Base-by-base conservation (phyloP, 163 green algal genomes). In the Scenedesmus sp. region DNA sequence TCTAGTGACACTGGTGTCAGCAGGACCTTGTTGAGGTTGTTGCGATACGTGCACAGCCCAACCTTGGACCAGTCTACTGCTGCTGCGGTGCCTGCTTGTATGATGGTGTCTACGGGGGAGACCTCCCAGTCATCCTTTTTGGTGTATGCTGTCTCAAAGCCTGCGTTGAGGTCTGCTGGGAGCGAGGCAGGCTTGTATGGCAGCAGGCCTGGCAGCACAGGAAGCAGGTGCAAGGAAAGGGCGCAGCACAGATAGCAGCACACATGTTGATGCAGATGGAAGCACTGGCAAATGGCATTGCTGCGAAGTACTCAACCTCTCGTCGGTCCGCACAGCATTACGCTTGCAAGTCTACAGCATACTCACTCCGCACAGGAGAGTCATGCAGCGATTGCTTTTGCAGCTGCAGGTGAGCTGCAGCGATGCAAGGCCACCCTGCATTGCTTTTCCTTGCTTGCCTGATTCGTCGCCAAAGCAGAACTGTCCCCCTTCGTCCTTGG, bases 11-110 rank as follows among this genome's bases (percentile, higher is more conserved):
- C 94, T 83, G 1, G 87, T 70, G 90, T 92, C 62, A 90, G 66
- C n/a, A 93, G 81, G 0, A 96, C 81, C 88, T 96, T 96, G 88
- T 96, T 96, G 0, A 96, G 82, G 90, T 96, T 96, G 90, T 96
- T 96, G 6, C 94, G 86, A 55, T 90, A 96, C 0, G 94, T 94
- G 62, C 90, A 12, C 34, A 89, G 56, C 57, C 62, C 15, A 13
- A 93, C 90, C 23, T 85, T 16, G 5, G 64, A 55, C 88, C 67
- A 89, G 73, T 91, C 83, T 13, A 88, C 74, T 18, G 34, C 70
- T 60, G 60, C 82, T 23, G 8, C 26, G 8, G 16, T 55, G 26
- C 73, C 91, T 54, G 88, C 91, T n/a, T 86, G 64, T 20, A 93
- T n/a, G 3, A 93, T 90, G 18, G 88, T 84, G 55, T 90, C 86